Conservation (phyloP, 345 rosid genomes). For the Psidium guajava region DNA sequence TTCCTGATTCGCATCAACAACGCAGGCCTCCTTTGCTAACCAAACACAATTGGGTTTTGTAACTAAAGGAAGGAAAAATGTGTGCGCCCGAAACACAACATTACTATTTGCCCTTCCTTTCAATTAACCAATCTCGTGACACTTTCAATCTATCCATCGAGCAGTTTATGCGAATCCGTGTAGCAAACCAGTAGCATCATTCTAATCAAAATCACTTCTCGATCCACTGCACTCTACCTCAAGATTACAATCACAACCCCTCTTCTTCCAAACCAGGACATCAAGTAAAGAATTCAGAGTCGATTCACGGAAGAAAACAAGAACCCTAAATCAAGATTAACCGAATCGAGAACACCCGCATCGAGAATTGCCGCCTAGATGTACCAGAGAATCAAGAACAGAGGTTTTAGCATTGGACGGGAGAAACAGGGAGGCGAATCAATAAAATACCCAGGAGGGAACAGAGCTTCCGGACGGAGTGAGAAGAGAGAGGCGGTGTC, state of each 20-base stretch:
- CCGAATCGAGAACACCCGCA: neutral
- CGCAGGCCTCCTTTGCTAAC: neutral
- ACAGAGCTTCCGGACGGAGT: conserved; percentile 28
- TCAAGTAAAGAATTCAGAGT: neutral
- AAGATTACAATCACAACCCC: neutral
- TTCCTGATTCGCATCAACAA: neutral
- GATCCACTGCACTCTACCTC: neutral
- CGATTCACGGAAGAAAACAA: neutral
- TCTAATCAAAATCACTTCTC: neutral
- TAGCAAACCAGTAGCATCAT: neutral
- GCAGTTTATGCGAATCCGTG: neutral
- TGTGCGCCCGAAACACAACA: neutral
- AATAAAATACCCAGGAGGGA: conserved; percentile 62
- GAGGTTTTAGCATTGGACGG: neutral
- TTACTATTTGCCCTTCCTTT: neutral
- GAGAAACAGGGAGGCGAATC: neutral
- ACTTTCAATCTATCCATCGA: neutral
- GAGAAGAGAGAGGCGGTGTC: conserved; percentile 35
- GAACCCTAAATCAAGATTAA: neutral
- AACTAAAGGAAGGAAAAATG: neutral
- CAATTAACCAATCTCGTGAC: neutral
- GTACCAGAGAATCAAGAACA: neutral
- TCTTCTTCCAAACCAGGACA: neutral
- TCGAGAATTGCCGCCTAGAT: neutral
- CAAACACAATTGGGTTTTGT: neutral